Percentiles rank a stretch among this genome's conserved stretches.
These are phyloP conservation scores for Podosphaera leucotricha DNA, from an alignment of 2,329 filamentous ascomycete genomes.

Conservation along the genomic window DNA sequence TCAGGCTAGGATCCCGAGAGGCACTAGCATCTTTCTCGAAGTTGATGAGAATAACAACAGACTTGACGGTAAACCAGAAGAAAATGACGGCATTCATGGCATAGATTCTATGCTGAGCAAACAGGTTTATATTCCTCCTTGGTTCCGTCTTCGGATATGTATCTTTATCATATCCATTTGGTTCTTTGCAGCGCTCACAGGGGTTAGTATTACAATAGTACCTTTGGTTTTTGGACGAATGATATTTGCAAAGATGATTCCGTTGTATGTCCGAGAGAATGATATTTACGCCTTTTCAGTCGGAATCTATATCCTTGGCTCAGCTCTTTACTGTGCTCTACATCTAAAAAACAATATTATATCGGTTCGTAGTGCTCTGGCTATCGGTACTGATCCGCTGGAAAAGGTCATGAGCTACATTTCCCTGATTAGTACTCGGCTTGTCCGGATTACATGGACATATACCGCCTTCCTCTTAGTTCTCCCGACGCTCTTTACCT, in stretches of 20 bases:
- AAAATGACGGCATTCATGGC: slow-evolving; percentile 31
- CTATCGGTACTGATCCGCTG: slow-evolving; percentile 11
- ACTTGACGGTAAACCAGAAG: slow-evolving; percentile 31
- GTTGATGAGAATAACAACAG: slow-evolving; percentile 44
- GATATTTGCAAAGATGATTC: slow-evolving; percentile 51
- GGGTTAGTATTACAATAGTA: slow-evolving; percentile 63
- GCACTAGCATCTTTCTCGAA: slow-evolving; percentile 55
- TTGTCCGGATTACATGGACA: slow-evolving; percentile 40
- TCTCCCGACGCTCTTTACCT: slow-evolving; percentile 56
- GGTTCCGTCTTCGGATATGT: slow-evolving; percentile 58
- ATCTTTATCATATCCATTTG: slow-evolving; percentile 78
- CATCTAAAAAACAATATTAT: slow-evolving; percentile 21
- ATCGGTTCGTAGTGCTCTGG: slow-evolving; percentile 11
- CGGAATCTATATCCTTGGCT: slow-evolving; percentile 61
- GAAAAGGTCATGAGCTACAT: slow-evolving; percentile 10
- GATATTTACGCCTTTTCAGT: slow-evolving; percentile 93
- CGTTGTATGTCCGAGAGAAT: slow-evolving; percentile 52
- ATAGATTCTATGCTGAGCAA: slow-evolving; percentile 23
- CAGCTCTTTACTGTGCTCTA: slow-evolving; percentile 34
- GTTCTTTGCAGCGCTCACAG: slow-evolving; percentile 75
- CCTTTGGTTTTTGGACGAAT: slow-evolving; percentile 67
- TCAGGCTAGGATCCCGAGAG: slow-evolving; percentile 81
- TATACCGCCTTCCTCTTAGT: slow-evolving; percentile 53
- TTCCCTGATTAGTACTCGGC: slow-evolving; percentile 3
- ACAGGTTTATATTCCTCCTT: slow-evolving; percentile 61